phyloP scores from a whole-genome alignment of 2,329 filamentous ascomycete genomes.

The Rhynchosporium secalis region DNA sequence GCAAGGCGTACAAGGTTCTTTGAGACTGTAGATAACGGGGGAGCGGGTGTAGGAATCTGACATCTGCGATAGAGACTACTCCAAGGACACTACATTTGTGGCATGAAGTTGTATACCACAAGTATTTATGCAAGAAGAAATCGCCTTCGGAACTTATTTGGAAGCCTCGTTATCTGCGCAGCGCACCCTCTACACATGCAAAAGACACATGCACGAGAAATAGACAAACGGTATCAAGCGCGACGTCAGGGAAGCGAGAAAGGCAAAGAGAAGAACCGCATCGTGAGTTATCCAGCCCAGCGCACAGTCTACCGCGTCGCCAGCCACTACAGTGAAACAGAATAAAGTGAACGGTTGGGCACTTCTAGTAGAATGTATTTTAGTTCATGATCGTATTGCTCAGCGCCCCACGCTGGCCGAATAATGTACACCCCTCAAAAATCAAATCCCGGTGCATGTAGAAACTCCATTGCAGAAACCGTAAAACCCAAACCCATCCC shows the following conservation, averaged over 20 bases:
- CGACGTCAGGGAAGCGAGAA: no score
- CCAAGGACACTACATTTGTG: not conserved
- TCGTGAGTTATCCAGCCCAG: not conserved
- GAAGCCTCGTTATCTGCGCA: no score
- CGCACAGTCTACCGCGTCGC: not conserved
- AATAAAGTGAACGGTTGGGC: not conserved
- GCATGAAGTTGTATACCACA: no score
- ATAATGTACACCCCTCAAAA: conserved; percentile 21
- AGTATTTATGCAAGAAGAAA: no score
- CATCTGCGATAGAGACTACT: not conserved
- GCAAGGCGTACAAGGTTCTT: not conserved
- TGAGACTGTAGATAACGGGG: not conserved
- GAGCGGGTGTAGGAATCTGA: not conserved
- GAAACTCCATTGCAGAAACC: conserved; percentile 35
- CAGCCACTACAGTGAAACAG: not conserved
- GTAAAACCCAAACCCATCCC: conserved; percentile 29
- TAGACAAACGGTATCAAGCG: not conserved
- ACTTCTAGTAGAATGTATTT: conserved; percentile 2
- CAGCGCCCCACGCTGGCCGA: conserved; percentile 37
- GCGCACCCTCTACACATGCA: no score
- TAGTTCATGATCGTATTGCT: conserved; percentile 32
- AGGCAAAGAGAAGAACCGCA: no score
- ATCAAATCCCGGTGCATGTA: conserved; percentile 12
- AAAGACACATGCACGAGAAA: not conserved
- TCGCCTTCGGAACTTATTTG: no score